Conservation (phyloP, 768 basidiomycete genomes). For the Kwoniella dejecticola region DNA sequence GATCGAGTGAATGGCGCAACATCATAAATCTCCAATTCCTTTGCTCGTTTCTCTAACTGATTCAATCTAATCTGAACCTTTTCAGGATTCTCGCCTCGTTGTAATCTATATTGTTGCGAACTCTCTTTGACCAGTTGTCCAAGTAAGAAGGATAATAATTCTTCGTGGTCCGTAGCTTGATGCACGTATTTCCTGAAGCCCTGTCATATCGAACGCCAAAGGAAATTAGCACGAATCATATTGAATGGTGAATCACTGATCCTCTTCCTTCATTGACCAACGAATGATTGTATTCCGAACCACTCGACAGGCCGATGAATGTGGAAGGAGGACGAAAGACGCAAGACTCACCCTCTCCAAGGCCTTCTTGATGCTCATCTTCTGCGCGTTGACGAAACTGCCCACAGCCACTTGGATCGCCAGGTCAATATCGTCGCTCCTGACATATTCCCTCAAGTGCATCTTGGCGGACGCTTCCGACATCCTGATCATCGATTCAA, state of each 20-base stretch:
- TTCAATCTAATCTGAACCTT: constrained; percentile 71
- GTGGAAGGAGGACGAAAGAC: neutral
- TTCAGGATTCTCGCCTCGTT: constrained; percentile 72
- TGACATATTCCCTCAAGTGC: constrained; percentile 93
- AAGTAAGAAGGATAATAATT: constrained; percentile 88
- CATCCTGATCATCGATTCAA: constrained; percentile 99
- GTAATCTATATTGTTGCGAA: constrained; percentile 72
- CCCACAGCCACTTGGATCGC: constrained; percentile 94
- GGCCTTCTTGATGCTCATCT: constrained; percentile 97
- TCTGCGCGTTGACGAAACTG: constrained; percentile 94
- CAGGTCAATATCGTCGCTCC: constrained; percentile 92
- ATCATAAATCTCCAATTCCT: constrained; percentile 96
- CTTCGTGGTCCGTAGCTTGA: constrained; percentile 93
- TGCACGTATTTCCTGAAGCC: constrained; percentile 97
- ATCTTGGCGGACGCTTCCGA: constrained; percentile 98
- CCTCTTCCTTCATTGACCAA: no score
- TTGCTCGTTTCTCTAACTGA: constrained; percentile 87
- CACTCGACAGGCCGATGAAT: no score
- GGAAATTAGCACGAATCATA: neutral
- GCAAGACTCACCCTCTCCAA: constrained; percentile 75
- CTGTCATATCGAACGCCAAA: constrained; percentile 56
- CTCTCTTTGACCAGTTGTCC: constrained; percentile 92
- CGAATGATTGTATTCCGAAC: no score
- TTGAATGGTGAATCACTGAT: no score
- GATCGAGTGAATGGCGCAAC: constrained; percentile 80